Conservation (phyloP, 2,329 filamentous ascomycete species). For the Ascocoryne sarcoides region DNA sequence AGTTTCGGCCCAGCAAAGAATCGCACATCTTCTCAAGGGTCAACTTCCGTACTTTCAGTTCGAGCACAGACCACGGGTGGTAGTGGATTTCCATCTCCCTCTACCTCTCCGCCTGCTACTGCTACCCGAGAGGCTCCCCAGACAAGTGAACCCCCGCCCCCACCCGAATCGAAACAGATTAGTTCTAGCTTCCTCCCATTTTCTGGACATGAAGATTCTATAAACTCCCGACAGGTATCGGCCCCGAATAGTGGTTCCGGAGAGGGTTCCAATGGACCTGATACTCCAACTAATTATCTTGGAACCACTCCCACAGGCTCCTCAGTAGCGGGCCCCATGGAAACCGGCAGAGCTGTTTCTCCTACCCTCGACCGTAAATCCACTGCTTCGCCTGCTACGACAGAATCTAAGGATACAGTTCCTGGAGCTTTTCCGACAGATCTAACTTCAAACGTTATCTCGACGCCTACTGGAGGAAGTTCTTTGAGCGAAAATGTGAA, state of each 20-base stretch:
- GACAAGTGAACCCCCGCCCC: slow-evolving; percentile 47
- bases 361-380: slow-evolving; percentile 25
- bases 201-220: slow-evolving; percentile 52
- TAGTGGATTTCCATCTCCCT: slow-evolving; percentile 24
- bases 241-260: slow-evolving; percentile 60
- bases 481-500: slow-evolving; percentile 38
- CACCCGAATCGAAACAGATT: slow-evolving; percentile 68
- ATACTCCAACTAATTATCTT: slow-evolving; percentile 31
- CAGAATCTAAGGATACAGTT: slow-evolving; percentile 31
- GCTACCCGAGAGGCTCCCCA: slow-evolving; percentile 53
- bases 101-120: slow-evolving; percentile 50
- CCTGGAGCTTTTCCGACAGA: slow-evolving; percentile 47
- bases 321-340: slow-evolving; percentile 21
- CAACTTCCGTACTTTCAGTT: slow-evolving; percentile 20
- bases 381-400: slow-evolving; percentile 21
- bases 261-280: slow-evolving; percentile 33
- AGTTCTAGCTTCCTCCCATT: slow-evolving; percentile 70
- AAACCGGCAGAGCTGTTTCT: slow-evolving; percentile 20
- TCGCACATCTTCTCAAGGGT: slow-evolving; percentile 19
- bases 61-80: slow-evolving; percentile 18
- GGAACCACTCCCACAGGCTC: slow-evolving; percentile 26
- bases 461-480: slow-evolving; percentile 39
- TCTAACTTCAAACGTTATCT: slow-evolving; percentile 35
- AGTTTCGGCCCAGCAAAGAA: slow-evolving; percentile 46
- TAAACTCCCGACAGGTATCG: slow-evolving; percentile 69